These are phyloP conservation scores for Solanum paucissectum DNA, from an alignment of 257 asterid genomes.

Conservation along the genomic window DNA sequence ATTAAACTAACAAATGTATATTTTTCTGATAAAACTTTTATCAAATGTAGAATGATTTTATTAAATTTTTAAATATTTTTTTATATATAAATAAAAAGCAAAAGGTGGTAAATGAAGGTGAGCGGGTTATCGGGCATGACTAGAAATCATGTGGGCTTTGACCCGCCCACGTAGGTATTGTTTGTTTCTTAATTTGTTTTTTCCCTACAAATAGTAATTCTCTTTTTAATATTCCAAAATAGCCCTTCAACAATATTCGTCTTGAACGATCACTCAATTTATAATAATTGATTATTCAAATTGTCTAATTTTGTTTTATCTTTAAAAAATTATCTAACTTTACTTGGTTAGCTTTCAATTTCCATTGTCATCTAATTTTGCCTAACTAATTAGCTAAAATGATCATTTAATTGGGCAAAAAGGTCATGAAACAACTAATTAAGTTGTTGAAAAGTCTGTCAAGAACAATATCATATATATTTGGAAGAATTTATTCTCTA, in stretches of 20 bases:
- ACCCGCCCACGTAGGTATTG: neutral
- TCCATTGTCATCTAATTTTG: neutral
- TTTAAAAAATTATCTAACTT: neutral
- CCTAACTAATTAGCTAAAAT: neutral
- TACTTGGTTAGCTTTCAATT: neutral
- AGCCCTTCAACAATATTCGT: neutral
- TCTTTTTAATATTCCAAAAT: no score
- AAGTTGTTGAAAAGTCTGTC: neutral
- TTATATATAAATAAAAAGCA: no score
- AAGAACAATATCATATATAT: neutral
- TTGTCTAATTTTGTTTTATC: neutral
- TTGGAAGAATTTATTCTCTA: neutral
- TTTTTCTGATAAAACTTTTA: no score
- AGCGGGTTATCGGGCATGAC: neutral
- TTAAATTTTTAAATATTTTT: no score
- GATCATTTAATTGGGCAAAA: neutral
- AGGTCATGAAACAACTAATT: neutral
- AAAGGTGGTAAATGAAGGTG: neutral
- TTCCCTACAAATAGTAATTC: neutral
- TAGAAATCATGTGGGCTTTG: neutral
- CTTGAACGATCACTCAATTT: neutral
- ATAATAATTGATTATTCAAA: no score
- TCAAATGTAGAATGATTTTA: no score
- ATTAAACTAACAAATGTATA: no score
- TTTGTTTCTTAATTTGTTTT: neutral